These are phyloP conservation scores for Podaxis sp. DNA, from an alignment of 768 basidiomycete genomes.

Conservation along the genomic window DNA sequence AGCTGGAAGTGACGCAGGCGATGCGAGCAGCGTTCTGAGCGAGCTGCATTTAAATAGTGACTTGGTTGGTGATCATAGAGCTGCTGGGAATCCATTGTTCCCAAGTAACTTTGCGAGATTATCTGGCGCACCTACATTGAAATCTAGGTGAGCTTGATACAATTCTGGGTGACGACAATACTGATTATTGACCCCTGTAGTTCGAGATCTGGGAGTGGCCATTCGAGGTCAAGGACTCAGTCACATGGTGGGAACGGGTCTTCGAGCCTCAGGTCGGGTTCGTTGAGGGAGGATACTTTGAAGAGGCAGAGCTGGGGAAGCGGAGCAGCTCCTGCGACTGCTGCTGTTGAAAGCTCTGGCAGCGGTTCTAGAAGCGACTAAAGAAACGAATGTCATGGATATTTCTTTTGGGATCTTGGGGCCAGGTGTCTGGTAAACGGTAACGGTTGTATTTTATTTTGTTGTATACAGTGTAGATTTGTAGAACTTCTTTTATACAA, in stretches of 20 bases:
- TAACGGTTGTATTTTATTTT: neutral
- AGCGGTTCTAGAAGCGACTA: conserved; percentile 4
- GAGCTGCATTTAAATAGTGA: conserved; percentile 26
- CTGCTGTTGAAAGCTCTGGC: neutral
- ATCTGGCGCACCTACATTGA: conserved; percentile 62
- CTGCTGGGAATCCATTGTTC: conserved; percentile 76
- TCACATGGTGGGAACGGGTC: conserved; percentile 20
- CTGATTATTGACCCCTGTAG: neutral
- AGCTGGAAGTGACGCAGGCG: conserved; percentile 17
- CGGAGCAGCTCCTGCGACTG: neutral
- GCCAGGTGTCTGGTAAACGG: neutral
- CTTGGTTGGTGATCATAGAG: conserved; percentile 58
- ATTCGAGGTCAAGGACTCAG: conserved; percentile 19
- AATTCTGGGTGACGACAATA: neutral
- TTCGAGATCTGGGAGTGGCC: conserved; percentile 8
- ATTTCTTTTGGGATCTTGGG: neutral
- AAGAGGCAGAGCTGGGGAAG: conserved; percentile 19
- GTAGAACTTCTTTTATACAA: neutral
- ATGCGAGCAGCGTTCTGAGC: conserved; percentile 17
- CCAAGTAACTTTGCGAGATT: conserved; percentile 77
- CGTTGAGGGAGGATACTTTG: neutral
- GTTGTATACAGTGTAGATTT: neutral
- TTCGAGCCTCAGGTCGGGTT: neutral
- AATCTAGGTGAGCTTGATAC: conserved; percentile 35
- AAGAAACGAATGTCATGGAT: neutral